These are phyloP conservation scores for Kickxella alabastrina DNA, from an alignment of 192 early-diverging fungal genomes.

Conservation along the genomic window DNA sequence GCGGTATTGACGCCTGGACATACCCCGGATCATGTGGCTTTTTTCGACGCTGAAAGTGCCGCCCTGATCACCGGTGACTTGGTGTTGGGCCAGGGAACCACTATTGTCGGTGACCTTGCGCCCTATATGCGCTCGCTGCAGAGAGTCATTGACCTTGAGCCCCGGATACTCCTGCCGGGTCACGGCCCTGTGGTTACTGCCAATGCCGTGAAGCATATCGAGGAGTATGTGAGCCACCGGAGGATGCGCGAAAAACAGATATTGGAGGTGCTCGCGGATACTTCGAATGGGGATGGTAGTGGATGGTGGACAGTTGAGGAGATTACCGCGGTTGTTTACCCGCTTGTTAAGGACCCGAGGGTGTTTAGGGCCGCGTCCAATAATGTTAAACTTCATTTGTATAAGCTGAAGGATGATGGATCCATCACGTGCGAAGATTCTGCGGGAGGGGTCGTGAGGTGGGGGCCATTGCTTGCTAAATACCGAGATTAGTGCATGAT, in stretches of 20 bases:
- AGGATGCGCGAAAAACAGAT: slow-evolving; percentile 73
- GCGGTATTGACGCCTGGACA: slow-evolving; percentile 81
- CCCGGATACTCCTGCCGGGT: slow-evolving; percentile 60
- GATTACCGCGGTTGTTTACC: slow-evolving; percentile 28
- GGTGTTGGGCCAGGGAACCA: slow-evolving; percentile 79
- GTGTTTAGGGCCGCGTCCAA: slow-evolving; percentile 30
- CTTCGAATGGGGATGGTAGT: background rate
- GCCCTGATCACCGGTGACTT: slow-evolving; percentile 81
- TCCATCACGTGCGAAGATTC: too few relatives aligned
- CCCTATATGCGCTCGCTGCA: slow-evolving; percentile 67
- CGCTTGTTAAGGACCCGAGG: slow-evolving; percentile 28
- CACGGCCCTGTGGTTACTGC: slow-evolving; percentile 71
- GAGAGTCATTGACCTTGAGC: slow-evolving; percentile 41
- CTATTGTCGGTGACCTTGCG: slow-evolving; percentile 70
- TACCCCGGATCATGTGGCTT: slow-evolving; percentile 70
- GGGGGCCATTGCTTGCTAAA: too few relatives aligned
- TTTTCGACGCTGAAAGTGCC: slow-evolving; percentile 55
- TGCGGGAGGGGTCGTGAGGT: too few relatives aligned
- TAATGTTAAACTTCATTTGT: slow-evolving; percentile 31
- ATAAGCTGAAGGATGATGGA: slow-evolving; percentile 28
- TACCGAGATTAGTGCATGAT: too few relatives aligned
- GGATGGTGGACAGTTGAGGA: slow-evolving; percentile 17
- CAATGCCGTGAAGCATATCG: slow-evolving; percentile 59
- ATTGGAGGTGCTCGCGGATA: slow-evolving; percentile 33
- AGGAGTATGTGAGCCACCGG: slow-evolving; percentile 77